These are phyloP conservation scores for Parachaetomium inaequale DNA, from an alignment of 495 filamentous ascomycete species.

Conservation along the genomic window DNA sequence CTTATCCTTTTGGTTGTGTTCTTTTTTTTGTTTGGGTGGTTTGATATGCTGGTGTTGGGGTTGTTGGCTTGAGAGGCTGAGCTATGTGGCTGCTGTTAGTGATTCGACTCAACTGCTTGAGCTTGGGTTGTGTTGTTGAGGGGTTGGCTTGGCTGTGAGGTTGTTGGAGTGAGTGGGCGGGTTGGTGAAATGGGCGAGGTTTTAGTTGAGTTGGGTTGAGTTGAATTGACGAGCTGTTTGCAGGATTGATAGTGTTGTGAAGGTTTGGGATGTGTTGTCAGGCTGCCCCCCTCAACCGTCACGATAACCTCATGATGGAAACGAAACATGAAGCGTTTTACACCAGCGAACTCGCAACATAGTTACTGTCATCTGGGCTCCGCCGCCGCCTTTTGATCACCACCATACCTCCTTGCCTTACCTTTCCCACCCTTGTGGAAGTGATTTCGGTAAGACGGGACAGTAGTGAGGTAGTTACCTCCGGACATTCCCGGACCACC, in stretches of 20 bases:
- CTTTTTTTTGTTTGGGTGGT: not conserved
- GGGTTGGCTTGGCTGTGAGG: not conserved
- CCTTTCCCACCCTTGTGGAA: no score
- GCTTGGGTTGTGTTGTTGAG: not conserved
- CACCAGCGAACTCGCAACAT: no score
- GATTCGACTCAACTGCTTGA: not conserved
- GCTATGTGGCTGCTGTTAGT: not conserved
- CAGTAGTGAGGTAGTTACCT: no score
- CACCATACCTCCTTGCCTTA: no score
- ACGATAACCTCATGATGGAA: no score
- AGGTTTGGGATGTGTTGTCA: not conserved
- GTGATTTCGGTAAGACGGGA: no score
- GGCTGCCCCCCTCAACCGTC: no score
- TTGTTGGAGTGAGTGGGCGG: not conserved
- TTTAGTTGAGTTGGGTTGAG: no score
- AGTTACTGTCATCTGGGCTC: no score
- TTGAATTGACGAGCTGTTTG: not conserved
- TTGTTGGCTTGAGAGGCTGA: not conserved
- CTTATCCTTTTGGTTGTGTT: not conserved
- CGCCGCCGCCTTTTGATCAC: no score
- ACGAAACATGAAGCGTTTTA: no score
- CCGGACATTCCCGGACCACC: not conserved
- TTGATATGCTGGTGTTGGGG: not conserved
- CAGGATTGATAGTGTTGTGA: not conserved
- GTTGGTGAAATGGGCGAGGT: not conserved